Evolutionary conservation across 169 alveolate species (phyloP).

Genomic region (Plasmodium inui): DNA sequence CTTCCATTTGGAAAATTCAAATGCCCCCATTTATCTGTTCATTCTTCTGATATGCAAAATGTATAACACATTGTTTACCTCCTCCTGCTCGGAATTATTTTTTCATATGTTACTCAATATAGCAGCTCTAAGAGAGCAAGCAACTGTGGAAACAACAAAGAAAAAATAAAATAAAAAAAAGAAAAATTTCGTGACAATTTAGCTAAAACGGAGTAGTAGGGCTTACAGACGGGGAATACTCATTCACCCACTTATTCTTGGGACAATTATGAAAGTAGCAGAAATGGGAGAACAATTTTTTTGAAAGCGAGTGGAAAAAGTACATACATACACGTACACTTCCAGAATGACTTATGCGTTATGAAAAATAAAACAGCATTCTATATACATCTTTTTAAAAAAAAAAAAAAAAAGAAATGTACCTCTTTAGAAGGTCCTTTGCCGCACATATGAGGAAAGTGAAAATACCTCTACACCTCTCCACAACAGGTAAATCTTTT

Average conservation of each 20-base stretch:
- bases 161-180: neutral
- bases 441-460: neutral
- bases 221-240: neutral
- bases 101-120: neutral
- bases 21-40: neutral
- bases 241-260: neutral
- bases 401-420: neutral
- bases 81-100: neutral
- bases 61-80: neutral
- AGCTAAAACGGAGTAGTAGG: neutral
- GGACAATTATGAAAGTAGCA: neutral
- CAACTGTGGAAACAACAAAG: neutral
- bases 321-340: neutral
- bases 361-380: constrained; percentile 10
- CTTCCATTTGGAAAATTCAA: neutral
- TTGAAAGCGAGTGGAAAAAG: neutral
- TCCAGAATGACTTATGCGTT: neutral
- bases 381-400: neutral
- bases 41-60: neutral
- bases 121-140: neutral
- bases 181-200: neutral
- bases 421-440: neutral
- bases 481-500: neutral
- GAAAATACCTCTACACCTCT: neutral
- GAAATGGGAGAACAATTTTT: neutral